Conservation (phyloP, 768 basidiomycete genomes). For the Leccinum boreale region DNA sequence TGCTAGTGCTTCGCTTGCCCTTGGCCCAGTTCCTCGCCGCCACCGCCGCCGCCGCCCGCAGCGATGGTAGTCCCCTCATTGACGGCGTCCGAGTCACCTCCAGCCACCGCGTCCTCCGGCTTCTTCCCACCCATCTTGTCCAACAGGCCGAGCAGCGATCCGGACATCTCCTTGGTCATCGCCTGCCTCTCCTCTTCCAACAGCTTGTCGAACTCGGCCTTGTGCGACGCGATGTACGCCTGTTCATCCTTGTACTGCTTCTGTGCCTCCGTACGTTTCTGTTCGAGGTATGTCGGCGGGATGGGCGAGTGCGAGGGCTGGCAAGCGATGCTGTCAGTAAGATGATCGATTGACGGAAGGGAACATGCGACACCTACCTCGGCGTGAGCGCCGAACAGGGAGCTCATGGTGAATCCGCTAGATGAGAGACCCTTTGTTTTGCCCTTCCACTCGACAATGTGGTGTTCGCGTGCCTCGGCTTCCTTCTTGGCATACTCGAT, state of each 20-base stretch:
- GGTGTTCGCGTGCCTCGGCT: conserved; percentile 71
- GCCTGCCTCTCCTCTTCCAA: conserved; percentile 52
- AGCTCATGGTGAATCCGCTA: conserved; percentile 43
- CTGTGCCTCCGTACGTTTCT: conserved; percentile 50
- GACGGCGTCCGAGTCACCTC: background rate
- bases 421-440: conserved; percentile 37
- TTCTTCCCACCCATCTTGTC: conserved; percentile 25
- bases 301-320: conserved; percentile 31
- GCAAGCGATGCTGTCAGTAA: background rate
- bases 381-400: conserved; percentile 37
- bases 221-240: conserved; percentile 49
- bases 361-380: conserved; percentile 24
- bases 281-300: conserved; percentile 51
- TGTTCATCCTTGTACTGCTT: conserved; percentile 50
- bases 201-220: conserved; percentile 45
- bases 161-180: conserved; percentile 46
- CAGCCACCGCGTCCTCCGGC: background rate
- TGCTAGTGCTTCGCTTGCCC: background rate
- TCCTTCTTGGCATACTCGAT: conserved; percentile 88
- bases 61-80: background rate
- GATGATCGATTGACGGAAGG: background rate
- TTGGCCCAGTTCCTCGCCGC: background rate
- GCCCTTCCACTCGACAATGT: conserved; percentile 78
- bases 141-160: conserved; percentile 35
- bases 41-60: background rate